Evolutionary conservation across 2,329 filamentous ascomycete genomes (phyloP).

Genomic region (Ophiocordyceps camponoti-leonardi): DNA sequence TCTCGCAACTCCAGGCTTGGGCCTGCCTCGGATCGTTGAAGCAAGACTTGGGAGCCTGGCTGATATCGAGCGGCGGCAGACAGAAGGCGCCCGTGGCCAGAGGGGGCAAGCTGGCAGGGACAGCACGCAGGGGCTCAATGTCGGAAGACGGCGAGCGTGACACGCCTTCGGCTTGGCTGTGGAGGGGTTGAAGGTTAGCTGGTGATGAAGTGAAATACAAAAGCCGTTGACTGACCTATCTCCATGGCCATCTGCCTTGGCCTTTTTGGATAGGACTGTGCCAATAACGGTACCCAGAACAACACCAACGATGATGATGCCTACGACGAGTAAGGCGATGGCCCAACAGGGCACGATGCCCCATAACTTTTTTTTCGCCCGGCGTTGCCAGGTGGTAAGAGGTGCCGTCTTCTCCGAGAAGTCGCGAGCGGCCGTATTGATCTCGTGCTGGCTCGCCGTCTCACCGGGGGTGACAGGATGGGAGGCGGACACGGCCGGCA

Average conservation of each 20-base stretch:
- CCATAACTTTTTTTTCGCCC: conserved; percentile 36
- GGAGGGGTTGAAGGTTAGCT: not conserved
- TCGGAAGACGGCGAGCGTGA: conserved; percentile 20
- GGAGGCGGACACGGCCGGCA: conserved; percentile 28
- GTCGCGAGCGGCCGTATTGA: conserved; percentile 30
- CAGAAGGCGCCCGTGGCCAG: conserved; percentile 37
- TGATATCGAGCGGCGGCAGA: conserved; percentile 35
- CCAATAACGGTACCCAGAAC: conserved; percentile 36
- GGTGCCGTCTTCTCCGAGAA: conserved; percentile 31
- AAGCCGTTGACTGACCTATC: conserved; percentile 8
- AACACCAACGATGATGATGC: conserved; percentile 33
- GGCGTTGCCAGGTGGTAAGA: conserved; percentile 31
- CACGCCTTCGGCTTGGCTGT: not conserved
- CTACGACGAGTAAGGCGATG: conserved; percentile 29
- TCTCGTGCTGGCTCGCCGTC: conserved; percentile 29
- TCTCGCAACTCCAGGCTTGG: conserved; percentile 46
- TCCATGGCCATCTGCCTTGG: conserved; percentile 1
- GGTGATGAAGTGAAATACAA: not conserved
- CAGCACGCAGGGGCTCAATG: conserved; percentile 29
- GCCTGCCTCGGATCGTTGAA: conserved; percentile 35
- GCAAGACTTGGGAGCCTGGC: conserved; percentile 34
- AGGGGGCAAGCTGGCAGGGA: conserved; percentile 31
- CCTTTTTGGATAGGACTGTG: conserved; percentile 7
- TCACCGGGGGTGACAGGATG: conserved; percentile 36
- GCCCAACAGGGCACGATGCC: conserved; percentile 47